These are phyloP conservation scores for Perilla frutescens DNA, from an alignment of 257 asterid genomes.

Conservation along the genomic window DNA sequence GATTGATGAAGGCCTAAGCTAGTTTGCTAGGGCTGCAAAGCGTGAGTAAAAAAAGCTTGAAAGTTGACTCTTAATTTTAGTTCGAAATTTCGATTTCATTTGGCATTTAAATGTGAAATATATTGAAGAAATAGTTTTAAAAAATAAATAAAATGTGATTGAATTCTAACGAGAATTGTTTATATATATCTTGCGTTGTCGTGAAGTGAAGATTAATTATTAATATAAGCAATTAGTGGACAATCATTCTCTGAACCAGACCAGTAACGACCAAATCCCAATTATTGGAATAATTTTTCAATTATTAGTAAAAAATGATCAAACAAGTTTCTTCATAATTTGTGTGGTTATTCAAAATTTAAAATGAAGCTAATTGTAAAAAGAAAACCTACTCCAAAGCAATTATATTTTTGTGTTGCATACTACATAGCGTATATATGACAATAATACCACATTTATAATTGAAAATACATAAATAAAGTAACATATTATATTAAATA, in stretches of 20 bases:
- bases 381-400: too few species aligned
- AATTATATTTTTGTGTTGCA: neutral
- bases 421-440: neutral
- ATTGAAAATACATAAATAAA: neutral
- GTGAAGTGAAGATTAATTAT: neutral
- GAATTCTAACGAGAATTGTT: neutral
- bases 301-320: neutral
- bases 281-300: neutral
- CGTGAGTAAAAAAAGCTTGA: neutral
- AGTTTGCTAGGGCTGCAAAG: neutral
- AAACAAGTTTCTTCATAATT: slow-evolving; percentile 2
- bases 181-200: neutral
- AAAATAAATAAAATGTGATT: neutral
- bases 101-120: neutral
- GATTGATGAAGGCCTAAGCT: too few species aligned
- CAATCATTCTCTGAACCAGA: neutral
- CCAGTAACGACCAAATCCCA: neutral
- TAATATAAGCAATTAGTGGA: slow-evolving; percentile 3
- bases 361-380: too few species aligned
- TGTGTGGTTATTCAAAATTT: neutral
- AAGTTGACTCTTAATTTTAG: neutral
- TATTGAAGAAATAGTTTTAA: neutral
- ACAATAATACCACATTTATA: neutral
- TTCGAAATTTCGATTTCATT: neutral
- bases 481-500: neutral